Evolutionary conservation across 2,329 filamentous ascomycete genomes (phyloP), one percentile per base, ranked within the genome.

Genomic region (Elsinoe necatrix): DNA sequence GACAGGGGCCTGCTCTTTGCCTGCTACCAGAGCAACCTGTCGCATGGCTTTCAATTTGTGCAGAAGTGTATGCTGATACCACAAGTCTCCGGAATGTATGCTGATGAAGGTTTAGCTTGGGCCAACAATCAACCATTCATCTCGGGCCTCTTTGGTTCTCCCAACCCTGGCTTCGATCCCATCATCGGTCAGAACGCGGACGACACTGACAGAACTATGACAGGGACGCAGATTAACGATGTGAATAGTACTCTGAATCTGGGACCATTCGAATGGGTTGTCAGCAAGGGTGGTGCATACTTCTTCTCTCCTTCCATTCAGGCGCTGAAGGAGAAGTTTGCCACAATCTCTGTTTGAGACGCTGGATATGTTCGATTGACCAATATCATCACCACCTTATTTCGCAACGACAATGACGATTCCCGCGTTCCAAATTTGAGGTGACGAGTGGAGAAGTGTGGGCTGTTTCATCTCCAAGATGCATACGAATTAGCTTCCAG

Each of bases 1-100:
- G 70, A 75, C n/a, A 71, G 75, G 8, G 75, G 75, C 0, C 64
- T 77, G 8, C 63, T 76, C 14, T 77, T 77, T 56, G 66, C 66
- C 3, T 75, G 72, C 60, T 77, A 77, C 58, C 75, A 77, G 61
- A 72, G 71, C 58, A 68, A 70, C 45, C 66, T 77, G 20, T 58
- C 55, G 5, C 64, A 72, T 27, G 74, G 74, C 0, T 75, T 76
- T 60, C 63, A 67, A 9, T 74, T 74, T 60, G 60, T 73, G 23
- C 71, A 73, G 58, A 55, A 68, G 45, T 61, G 68, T 71, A 61
- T 61, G 67, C 59, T 3, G 16, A 34, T 23, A 4, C 23, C 20
- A 7, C 31, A 31, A 41, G 16, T 3, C 1, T 39, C 41, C 7
- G 20, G 8, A 20, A 21, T 1, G 18, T 27, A 7, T 12, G n/a